Evolutionary conservation across 176 grass and related monocot genomes (phyloP).

Genomic region (Hordeum vulgare): DNA sequence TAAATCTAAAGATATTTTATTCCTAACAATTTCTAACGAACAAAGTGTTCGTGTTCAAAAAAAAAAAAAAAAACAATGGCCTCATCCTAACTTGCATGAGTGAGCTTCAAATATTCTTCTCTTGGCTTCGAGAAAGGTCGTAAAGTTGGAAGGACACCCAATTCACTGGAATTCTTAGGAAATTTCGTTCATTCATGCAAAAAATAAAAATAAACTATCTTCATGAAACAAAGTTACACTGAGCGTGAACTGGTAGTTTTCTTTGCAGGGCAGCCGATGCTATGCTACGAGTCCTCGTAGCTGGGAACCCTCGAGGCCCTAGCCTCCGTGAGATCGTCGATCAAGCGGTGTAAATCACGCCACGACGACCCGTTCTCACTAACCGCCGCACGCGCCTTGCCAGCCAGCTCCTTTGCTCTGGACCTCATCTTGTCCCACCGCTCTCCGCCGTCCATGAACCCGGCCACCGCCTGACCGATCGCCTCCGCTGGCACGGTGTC

Average conservation of each 20-base stretch:
- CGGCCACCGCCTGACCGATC: constrained; percentile 29
- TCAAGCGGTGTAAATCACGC: constrained; percentile 41
- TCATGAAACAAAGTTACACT: background rate
- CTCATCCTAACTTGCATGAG: too few species aligned
- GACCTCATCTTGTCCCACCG: constrained; percentile 11
- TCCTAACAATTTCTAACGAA: too few species aligned
- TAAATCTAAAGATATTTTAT: too few species aligned
- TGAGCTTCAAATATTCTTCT: too few species aligned
- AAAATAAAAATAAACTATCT: background rate
- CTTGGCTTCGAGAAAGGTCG: too few species aligned
- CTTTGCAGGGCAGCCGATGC: background rate
- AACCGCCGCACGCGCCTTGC: constrained; percentile 33
- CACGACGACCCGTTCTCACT: constrained; percentile 39
- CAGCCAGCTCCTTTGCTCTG: constrained; percentile 29
- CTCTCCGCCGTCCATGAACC: constrained; percentile 43
- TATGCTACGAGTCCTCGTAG: background rate
- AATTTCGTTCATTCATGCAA: background rate
- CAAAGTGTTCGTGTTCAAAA: too few species aligned
- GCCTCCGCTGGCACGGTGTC: constrained; percentile 46
- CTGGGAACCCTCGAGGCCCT: background rate
- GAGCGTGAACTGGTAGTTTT: background rate
- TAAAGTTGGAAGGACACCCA: too few species aligned
- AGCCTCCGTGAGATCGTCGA: constrained; percentile 47
- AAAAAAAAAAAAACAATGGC: too few species aligned
- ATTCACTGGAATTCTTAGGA: too few species aligned